Percentiles rank a stretch among this genome's conserved stretches.
Conservation (phyloP, 2,329 filamentous ascomycete genomes). For the Aspergillus intermedius region DNA sequence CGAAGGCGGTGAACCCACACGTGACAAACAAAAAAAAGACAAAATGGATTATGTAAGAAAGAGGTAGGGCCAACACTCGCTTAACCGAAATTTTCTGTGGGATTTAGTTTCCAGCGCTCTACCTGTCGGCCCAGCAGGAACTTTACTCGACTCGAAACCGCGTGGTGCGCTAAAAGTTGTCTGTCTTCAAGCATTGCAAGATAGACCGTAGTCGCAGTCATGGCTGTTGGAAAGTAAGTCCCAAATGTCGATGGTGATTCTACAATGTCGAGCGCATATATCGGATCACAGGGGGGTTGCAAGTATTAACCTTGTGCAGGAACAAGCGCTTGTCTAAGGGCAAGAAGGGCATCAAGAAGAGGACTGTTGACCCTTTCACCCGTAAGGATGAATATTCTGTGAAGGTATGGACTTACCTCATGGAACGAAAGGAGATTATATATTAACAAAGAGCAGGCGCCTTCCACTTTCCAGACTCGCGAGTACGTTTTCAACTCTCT, state of each 20-base stretch:
- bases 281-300: background rate
- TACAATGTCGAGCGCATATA: background rate
- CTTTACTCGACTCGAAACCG: constrained; percentile 31
- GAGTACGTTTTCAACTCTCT: constrained; percentile 62
- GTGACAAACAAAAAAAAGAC: background rate
- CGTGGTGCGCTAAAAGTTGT: constrained; percentile 36
- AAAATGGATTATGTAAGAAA: constrained; percentile 23
- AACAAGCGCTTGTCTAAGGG: constrained; percentile 99
- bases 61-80: constrained; percentile 34
- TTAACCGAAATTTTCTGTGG: constrained; percentile 42
- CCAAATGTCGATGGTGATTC: constrained; percentile 1
- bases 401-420: constrained; percentile 56
- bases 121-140: constrained; percentile 28
- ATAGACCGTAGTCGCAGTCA: constrained; percentile 56
- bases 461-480: constrained; percentile 89
- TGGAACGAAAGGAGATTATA: background rate
- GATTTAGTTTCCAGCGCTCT: constrained; percentile 34
- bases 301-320: constrained; percentile 44
- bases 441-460: constrained; percentile 55
- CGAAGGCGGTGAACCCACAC: background rate
- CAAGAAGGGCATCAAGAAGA: constrained; percentile 99
- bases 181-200: constrained; percentile 36
- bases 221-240: constrained; percentile 74
- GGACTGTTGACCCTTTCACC: constrained; percentile 92
- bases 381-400: constrained; percentile 99